phyloP scores from a whole-genome alignment of 805 yeast species.

The Groenewaldozyma tartarivorans region DNA sequence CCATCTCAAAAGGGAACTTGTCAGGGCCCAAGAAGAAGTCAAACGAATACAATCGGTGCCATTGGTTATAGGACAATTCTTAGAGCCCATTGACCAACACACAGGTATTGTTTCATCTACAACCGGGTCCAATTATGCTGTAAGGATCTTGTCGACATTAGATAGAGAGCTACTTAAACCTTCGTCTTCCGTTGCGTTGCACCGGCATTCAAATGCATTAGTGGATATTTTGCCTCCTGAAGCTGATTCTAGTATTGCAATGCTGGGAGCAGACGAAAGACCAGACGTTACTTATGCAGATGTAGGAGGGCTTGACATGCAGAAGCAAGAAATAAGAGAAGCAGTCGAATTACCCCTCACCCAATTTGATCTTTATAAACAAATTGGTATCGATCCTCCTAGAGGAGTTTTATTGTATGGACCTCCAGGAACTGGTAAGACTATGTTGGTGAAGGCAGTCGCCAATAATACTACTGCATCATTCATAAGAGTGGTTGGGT shows the following conservation, averaged over 20 bases:
- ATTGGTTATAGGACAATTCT: conserved; percentile 92
- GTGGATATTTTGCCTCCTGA: conserved; percentile 98
- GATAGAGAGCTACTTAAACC: conserved; percentile 93
- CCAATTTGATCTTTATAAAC: conserved; percentile 91
- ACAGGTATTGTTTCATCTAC: conserved; percentile 96
- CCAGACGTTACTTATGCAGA: conserved; percentile 96
- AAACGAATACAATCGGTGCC: conserved; percentile 97
- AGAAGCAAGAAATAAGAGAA: conserved; percentile 96
- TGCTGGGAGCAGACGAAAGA: conserved; percentile 88
- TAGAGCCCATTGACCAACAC: conserved; percentile 94
- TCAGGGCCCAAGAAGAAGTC: conserved; percentile 97
- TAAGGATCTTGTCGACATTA: conserved; percentile 84
- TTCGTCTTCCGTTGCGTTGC: conserved; percentile 91
- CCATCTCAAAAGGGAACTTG: conserved; percentile 85
- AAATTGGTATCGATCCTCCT: conserved; percentile 98
- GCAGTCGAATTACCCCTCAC: conserved; percentile 96
- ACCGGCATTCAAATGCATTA: conserved; percentile 95
- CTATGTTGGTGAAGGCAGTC: conserved; percentile 98
- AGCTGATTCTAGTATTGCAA: conserved; percentile 93
- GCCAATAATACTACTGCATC: conserved; percentile 95
- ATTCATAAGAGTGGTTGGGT: conserved; percentile 93
- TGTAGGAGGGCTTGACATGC: conserved; percentile 98
- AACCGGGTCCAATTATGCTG: conserved; percentile 96
- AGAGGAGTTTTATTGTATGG: conserved; percentile 95
- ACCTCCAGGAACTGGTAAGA: conserved; percentile 99